Evolutionary conservation across 2,329 filamentous ascomycete species (phyloP).

Genomic region (Penicillium sp.): DNA sequence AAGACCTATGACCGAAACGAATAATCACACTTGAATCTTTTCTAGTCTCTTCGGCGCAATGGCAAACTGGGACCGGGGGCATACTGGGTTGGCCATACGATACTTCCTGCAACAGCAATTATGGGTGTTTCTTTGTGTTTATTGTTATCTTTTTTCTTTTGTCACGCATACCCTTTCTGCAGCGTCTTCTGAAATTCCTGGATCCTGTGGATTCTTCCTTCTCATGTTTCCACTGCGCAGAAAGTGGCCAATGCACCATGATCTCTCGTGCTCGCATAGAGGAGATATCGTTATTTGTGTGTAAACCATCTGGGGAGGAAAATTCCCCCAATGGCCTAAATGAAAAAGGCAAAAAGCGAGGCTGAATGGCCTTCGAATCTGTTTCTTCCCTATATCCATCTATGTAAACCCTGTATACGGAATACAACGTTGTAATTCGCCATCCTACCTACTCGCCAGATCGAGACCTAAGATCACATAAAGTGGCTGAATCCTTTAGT

Average conservation of each 20-base stretch:
- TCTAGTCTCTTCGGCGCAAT: conserved; percentile 28
- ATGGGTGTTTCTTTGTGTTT: conserved; percentile 24
- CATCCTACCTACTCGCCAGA: not conserved
- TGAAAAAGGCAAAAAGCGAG: conserved; percentile 28
- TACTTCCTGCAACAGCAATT: conserved; percentile 23
- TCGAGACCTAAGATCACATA: not conserved
- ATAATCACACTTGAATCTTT: conserved; percentile 23
- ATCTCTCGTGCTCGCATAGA: conserved; percentile 1
- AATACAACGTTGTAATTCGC: not conserved
- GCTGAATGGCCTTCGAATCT: conserved; percentile 15
- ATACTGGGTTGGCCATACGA: conserved; percentile 26
- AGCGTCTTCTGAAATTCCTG: conserved; percentile 24
- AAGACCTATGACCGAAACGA: conserved; percentile 28
- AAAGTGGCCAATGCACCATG: conserved; percentile 7
- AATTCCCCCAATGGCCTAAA: conserved; percentile 13
- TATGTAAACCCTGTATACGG: not conserved
- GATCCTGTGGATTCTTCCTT: conserved; percentile 14
- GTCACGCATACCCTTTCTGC: conserved; percentile 24
- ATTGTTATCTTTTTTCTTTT: conserved; percentile 9
- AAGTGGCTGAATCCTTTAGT: not conserved
- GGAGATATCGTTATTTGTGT: conserved; percentile 6
- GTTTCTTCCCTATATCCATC: not conserved
- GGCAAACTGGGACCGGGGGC: conserved; percentile 25
- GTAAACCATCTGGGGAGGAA: conserved; percentile 19
- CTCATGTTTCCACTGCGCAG: conserved; percentile 8